Conservation (phyloP, 805 yeast species). For the Lipomyces chichibuensis region DNA sequence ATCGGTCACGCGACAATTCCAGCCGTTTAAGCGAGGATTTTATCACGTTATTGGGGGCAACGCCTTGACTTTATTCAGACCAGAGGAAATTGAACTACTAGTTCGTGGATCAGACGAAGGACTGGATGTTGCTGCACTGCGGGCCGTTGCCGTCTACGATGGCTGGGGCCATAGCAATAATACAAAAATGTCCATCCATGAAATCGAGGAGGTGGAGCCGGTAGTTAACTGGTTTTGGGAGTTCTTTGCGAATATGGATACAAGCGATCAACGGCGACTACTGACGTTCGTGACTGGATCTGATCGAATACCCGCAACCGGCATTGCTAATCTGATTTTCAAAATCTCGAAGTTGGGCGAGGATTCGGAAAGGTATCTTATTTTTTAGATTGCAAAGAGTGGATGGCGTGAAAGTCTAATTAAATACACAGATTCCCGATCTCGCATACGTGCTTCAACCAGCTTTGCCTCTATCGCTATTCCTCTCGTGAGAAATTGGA, state of each 20-base stretch:
- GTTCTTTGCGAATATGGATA: slow-evolving; percentile 54
- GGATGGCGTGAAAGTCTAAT: not conserved
- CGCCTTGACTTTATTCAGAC: slow-evolving; percentile 75
- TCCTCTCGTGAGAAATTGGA: slow-evolving; percentile 56
- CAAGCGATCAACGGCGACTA: slow-evolving; percentile 60
- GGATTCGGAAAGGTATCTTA: slow-evolving; percentile 48
- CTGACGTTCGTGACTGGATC: slow-evolving; percentile 85
- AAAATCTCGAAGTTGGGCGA: slow-evolving; percentile 61
- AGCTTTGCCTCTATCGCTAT: slow-evolving; percentile 76
- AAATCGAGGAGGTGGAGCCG: slow-evolving; percentile 44
- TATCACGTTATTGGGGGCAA: slow-evolving; percentile 75
- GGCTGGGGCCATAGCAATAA: slow-evolving; percentile 55
- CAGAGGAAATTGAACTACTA: slow-evolving; percentile 78
- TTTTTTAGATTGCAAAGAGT: not conserved
- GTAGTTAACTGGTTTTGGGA: slow-evolving; percentile 88
- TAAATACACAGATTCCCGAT: slow-evolving; percentile 57
- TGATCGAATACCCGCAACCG: slow-evolving; percentile 91
- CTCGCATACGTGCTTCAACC: slow-evolving; percentile 95
- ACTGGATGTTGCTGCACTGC: slow-evolving; percentile 66
- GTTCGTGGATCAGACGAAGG: slow-evolving; percentile 76
- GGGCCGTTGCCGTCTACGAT: slow-evolving; percentile 70
- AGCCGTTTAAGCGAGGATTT: slow-evolving; percentile 71
- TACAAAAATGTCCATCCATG: slow-evolving; percentile 14
- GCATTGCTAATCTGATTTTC: slow-evolving; percentile 73
- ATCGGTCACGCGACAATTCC: slow-evolving; percentile 57